Conservation (phyloP, 257 asterid species). For the Primulina tabacum region DNA sequence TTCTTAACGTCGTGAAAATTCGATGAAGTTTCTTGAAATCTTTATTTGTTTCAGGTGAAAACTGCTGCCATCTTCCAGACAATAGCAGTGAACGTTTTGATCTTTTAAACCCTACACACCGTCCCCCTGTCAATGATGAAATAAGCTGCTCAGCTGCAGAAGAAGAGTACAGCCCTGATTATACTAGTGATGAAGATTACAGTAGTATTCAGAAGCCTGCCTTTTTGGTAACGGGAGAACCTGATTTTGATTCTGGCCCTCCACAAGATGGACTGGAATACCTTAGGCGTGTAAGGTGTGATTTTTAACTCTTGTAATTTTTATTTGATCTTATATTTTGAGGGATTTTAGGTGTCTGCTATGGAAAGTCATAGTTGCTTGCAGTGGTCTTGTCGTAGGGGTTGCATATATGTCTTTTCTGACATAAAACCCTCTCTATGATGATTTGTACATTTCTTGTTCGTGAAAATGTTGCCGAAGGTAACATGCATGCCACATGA, state of each 20-base stretch:
- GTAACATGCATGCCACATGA: not conserved
- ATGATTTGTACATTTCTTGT: not conserved
- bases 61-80: constrained; percentile 30
- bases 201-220: constrained; percentile 78
- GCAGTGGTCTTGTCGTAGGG: not conserved
- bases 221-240: constrained; percentile 74
- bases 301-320: constrained; percentile 23
- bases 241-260: constrained; percentile 94
- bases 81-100: constrained; percentile 26
- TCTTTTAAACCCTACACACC: constrained; percentile 33
- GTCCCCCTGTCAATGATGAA: constrained; percentile 33
- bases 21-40: not conserved
- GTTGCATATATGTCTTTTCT: not conserved
- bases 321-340: constrained; percentile 7
- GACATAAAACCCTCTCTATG: not conserved
- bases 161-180: constrained; percentile 46
- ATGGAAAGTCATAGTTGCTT: no score
- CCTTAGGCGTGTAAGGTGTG: constrained; percentile 95
- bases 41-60: constrained; percentile 41
- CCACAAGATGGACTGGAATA: constrained; percentile 92
- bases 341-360: not conserved
- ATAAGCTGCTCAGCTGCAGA: constrained; percentile 35
- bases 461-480: not conserved
- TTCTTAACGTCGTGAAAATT: not conserved
- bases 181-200: constrained; percentile 81